A percentile compares a stretch with the other conserved stretches of the same genome.
Evolutionary conservation across 2,329 filamentous ascomycete species (phyloP).

Genomic region (Phaeosphaeriaceae sp.): DNA sequence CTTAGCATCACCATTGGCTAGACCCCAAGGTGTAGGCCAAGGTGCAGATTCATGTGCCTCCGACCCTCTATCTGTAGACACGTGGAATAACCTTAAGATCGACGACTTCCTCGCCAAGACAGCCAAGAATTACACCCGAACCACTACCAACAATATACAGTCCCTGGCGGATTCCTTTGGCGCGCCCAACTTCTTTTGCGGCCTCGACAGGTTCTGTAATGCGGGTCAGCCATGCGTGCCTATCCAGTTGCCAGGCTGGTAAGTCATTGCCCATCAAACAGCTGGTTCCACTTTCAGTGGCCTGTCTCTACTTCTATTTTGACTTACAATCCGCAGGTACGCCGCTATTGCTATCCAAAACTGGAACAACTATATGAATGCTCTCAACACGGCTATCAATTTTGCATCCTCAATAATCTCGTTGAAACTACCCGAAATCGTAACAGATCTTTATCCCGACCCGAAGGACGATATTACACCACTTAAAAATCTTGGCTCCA

Average conservation of each 20-base stretch:
- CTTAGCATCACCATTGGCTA: background rate
- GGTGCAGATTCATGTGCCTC: slow-evolving; percentile 4
- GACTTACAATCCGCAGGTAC: slow-evolving; percentile 4
- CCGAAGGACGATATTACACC: slow-evolving; percentile 12
- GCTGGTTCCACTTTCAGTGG: background rate
- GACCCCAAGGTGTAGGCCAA: background rate
- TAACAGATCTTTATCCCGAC: slow-evolving; percentile 7
- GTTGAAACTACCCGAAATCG: slow-evolving; percentile 4
- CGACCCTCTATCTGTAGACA: background rate
- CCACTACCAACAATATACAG: slow-evolving; percentile 12
- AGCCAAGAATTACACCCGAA: slow-evolving; percentile 7
- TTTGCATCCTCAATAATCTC: slow-evolving; percentile 10
- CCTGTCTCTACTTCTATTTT: background rate
- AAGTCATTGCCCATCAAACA: background rate
- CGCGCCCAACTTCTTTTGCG: slow-evolving; percentile 14
- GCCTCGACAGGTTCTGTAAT: slow-evolving; percentile 13
- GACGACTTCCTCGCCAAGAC: slow-evolving; percentile 8
- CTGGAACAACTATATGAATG: slow-evolving; percentile 15
- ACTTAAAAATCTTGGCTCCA: background rate
- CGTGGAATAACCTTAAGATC: slow-evolving; percentile 9
- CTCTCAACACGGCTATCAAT: slow-evolving; percentile 9
- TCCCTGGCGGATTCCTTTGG: slow-evolving; percentile 9
- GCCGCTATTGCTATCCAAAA: slow-evolving; percentile 11
- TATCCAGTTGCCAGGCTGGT: slow-evolving; percentile 5
- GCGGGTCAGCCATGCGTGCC: slow-evolving; percentile 13